phyloP scores from a whole-genome alignment of 2,329 filamentous ascomycete genomes.

The Pestalotiopsis sp. region DNA sequence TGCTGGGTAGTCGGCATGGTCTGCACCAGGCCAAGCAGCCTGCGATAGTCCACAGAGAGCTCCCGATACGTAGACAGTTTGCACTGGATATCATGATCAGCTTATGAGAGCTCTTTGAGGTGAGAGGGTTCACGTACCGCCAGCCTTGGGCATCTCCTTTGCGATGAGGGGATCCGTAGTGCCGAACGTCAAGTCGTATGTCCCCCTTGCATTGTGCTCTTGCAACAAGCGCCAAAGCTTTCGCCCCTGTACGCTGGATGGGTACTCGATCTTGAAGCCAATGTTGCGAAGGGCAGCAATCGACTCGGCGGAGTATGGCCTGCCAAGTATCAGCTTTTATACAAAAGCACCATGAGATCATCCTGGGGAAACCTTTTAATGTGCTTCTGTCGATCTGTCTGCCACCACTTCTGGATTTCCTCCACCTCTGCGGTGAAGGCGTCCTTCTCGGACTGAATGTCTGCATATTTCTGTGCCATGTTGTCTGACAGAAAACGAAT shows the following conservation, averaged over 20 bases:
- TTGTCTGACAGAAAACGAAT: not conserved
- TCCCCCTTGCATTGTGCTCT: slow-evolving; percentile 17
- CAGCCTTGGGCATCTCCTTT: slow-evolving; percentile 16
- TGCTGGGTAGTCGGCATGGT: slow-evolving; percentile 19
- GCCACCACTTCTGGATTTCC: slow-evolving; percentile 17
- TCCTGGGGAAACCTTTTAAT: slow-evolving; percentile 13
- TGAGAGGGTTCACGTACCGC: not conserved
- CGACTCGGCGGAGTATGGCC: slow-evolving; percentile 16
- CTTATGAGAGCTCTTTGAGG: not conserved
- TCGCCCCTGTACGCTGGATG: slow-evolving; percentile 16
- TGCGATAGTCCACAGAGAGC: slow-evolving; percentile 16
- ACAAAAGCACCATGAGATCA: not conserved
- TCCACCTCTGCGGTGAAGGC: slow-evolving; percentile 16
- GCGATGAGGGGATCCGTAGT: slow-evolving; percentile 17
- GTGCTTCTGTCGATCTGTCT: slow-evolving; percentile 19
- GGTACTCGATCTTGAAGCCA: slow-evolving; percentile 15
- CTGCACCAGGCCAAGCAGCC: slow-evolving; percentile 15
- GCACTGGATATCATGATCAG: slow-evolving; percentile 6
- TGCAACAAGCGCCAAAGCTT: slow-evolving; percentile 18
- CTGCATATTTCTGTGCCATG: slow-evolving; percentile 15
- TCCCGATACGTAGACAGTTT: slow-evolving; percentile 18
- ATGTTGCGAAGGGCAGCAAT: slow-evolving; percentile 18
- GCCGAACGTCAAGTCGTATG: slow-evolving; percentile 17
- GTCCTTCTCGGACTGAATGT: slow-evolving; percentile 13
- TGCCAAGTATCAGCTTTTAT: not conserved